These are phyloP conservation scores for Raffaelea ambrosiae DNA, from an alignment of 2,329 filamentous ascomycete genomes.

Conservation along the genomic window DNA sequence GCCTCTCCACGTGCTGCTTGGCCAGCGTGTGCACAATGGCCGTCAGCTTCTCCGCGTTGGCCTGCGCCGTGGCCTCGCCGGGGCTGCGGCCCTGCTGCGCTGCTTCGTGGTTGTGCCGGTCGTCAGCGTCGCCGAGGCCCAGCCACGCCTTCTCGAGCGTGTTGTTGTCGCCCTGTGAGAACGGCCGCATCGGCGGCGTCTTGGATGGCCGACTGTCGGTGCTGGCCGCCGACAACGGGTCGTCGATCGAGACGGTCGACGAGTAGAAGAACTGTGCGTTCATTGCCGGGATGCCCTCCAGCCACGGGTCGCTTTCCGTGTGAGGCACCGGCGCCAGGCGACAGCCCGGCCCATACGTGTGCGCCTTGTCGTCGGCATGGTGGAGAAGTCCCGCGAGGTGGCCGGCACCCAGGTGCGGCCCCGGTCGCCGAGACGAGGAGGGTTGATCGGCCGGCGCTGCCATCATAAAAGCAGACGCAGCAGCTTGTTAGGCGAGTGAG, in stretches of 20 bases:
- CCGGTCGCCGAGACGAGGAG: no score
- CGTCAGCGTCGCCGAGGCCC: conserved; percentile 41
- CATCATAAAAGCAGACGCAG: no score
- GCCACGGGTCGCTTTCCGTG: conserved; percentile 24
- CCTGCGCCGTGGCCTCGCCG: conserved; percentile 23
- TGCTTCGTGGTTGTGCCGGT: conserved; percentile 38
- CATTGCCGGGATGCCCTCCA: conserved; percentile 48
- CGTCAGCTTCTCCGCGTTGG: conserved; percentile 26
- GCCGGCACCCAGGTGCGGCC: no score
- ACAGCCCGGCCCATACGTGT: conserved; percentile 55
- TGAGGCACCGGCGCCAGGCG: conserved; percentile 40
- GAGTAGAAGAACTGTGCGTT: conserved; percentile 78
- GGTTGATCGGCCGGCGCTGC: no score
- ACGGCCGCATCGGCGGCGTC: conserved; percentile 59
- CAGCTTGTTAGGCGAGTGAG: no score
- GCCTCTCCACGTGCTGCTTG: conserved; percentile 36
- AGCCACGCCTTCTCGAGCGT: conserved; percentile 74
- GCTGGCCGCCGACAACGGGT: conserved; percentile 63
- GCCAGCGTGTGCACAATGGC: conserved; percentile 35
- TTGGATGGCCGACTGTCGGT: conserved; percentile 26
- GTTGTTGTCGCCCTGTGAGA: conserved; percentile 70
- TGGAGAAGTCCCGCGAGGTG: no score
- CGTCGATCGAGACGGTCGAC: conserved; percentile 75
- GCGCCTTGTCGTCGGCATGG: conserved; percentile 17
- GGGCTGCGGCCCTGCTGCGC: conserved; percentile 23